Percentiles rank a stretch among this genome's conserved stretches.
Conservation (phyloP, 495 filamentous ascomycete species). For the Entonaema liquescens region DNA sequence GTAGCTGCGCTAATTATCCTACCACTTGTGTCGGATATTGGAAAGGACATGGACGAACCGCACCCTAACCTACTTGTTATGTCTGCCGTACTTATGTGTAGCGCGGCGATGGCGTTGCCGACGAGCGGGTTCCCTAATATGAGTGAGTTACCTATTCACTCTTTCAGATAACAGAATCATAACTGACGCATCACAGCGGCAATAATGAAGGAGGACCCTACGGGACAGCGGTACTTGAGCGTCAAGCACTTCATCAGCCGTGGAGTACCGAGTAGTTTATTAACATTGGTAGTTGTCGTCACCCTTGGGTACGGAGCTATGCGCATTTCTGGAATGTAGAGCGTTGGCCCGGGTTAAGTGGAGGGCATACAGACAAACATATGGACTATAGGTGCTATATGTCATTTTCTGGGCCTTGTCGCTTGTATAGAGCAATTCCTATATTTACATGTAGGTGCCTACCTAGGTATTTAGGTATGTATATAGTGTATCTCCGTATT, state of each 20-base stretch:
- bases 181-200: conserved; percentile 69
- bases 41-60: conserved; percentile 81
- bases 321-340: conserved; percentile 76
- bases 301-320: conserved; percentile 89
- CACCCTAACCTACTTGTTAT: conserved; percentile 97
- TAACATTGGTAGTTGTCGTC: conserved; percentile 83
- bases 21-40: conserved; percentile 87
- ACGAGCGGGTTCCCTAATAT: conserved; percentile 99
- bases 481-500: too few species aligned
- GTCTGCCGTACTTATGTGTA: conserved; percentile 72
- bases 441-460: not conserved
- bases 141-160: conserved; percentile 73
- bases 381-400: not conserved
- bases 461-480: not conserved
- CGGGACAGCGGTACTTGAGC: conserved; percentile 88
- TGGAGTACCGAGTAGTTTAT: conserved; percentile 84
- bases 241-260: conserved; percentile 94
- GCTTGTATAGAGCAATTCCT: not conserved
- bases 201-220: conserved; percentile 98
- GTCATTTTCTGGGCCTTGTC: not conserved
- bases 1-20: conserved; percentile 96
- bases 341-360: not conserved
- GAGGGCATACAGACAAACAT: not conserved
- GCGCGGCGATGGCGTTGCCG: conserved; percentile 84
- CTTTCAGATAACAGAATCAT: conserved; percentile 6